Evolutionary conservation across 768 basidiomycete species (phyloP).

Genomic region (Nevesoporus exiguus): DNA sequence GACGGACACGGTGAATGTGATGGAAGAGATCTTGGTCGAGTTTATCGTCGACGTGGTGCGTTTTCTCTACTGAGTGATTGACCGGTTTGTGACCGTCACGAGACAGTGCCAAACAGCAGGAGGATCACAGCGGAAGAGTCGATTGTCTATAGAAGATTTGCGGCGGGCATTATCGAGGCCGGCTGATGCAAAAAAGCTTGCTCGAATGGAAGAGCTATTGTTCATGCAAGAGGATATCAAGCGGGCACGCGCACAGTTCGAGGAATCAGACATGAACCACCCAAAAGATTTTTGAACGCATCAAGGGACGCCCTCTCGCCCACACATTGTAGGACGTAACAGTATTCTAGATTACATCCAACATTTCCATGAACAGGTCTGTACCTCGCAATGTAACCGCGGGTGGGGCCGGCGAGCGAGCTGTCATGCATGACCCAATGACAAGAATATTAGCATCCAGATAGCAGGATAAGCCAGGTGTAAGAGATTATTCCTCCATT

Average conservation of each 20-base stretch:
- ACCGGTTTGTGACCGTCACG: neutral
- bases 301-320: neutral
- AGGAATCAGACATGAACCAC: slow-evolving; percentile 48
- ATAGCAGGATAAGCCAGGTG: neutral
- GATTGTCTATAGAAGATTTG: slow-evolving; percentile 85
- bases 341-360: slow-evolving; percentile 5
- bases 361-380: neutral
- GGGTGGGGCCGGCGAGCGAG: neutral
- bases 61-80: slow-evolving; percentile 18
- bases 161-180: slow-evolving; percentile 75
- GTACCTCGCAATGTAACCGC: neutral
- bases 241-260: slow-evolving; percentile 78
- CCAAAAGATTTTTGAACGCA: slow-evolving; percentile 42
- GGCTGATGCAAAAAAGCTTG: slow-evolving; percentile 90
- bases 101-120: slow-evolving; percentile 70
- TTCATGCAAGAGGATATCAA: slow-evolving; percentile 96
- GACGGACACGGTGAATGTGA: slow-evolving; percentile 82
- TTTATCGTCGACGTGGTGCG: slow-evolving; percentile 88
- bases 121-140: slow-evolving; percentile 63
- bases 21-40: slow-evolving; percentile 92
- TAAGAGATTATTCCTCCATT: slow-evolving; percentile 61
- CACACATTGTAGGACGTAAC: neutral
- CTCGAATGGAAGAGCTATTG: slow-evolving; percentile 85
- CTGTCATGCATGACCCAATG: neutral
- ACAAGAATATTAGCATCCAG: neutral